Base-by-base conservation (phyloP, 768 basidiomycete species). In the Naganishia randhawae region DNA sequence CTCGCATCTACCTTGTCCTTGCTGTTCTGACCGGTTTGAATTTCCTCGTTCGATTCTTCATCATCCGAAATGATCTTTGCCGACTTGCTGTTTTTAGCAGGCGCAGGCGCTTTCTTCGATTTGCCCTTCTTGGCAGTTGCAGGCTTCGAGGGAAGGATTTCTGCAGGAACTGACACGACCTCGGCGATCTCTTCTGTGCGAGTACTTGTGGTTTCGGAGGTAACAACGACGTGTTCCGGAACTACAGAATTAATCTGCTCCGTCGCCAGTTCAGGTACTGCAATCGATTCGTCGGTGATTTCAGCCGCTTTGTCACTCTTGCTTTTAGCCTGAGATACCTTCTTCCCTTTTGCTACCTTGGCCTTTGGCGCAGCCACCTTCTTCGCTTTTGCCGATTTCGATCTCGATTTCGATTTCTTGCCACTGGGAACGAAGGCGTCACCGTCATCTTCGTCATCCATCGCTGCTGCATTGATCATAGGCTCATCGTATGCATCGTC, bases 311-410 rank as follows among this genome's bases (percentile, higher is more conserved):
- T n/a, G 19, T 31, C 53, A 9, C 61, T 51, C 27, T 67, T 67
- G 31, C 53, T 54, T n/a, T 50, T 50, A 7, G 66, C 48, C n/a
- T 50, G 39, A 16, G 66, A 29, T 45, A 25, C 37, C 31, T 42
- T 57, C 7, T 41, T 55, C 7, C 39, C 45, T 22, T 62, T 62
- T 17, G 45, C 53, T 14, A 35, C 50, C 22, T 52, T 64, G 45
- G 45, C 53, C 54, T 69, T 69, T n/a, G 52, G 14, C 7, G 50
- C 42, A 22, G 51, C 42, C 9, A 48, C 29, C 22, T 42, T 53
- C 53, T 69, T 69, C n/a, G 35, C 33, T 65, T 62, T 65, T 22
- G 45, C 42, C n/a, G 63, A n/a, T 31, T 64, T 64, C 31, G 63
- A 27, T 27, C 37, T 64, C 31, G 63, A 42, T 33, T 64, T 64